Conservation (phyloP, 495 filamentous ascomycete genomes). For the Penicillium pancosmium region DNA sequence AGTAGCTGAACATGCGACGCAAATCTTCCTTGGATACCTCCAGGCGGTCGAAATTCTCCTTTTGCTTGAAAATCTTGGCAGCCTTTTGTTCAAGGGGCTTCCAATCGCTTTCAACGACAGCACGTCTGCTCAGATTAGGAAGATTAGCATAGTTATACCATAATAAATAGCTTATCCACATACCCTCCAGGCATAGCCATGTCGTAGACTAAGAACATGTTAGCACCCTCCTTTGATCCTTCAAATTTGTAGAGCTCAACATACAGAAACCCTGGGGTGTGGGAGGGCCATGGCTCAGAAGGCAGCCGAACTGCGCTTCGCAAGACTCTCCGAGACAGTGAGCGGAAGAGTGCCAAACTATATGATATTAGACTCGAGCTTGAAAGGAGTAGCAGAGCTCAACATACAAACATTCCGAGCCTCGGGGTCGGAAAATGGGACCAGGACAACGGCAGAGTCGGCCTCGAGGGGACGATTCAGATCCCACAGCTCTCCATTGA, state of each 20-base stretch:
- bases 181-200: constrained; percentile 80
- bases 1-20: constrained; percentile 90
- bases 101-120: constrained; percentile 76
- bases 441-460: constrained; percentile 71
- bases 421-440: constrained; percentile 83
- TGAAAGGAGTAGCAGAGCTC: no score
- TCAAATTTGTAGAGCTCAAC: no score
- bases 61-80: constrained; percentile 85
- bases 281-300: constrained; percentile 90
- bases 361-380: no score
- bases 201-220: constrained; percentile 65
- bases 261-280: constrained; percentile 84
- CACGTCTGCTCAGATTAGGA: constrained; percentile 39
- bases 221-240: no score
- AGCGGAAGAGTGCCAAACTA: constrained; percentile 81
- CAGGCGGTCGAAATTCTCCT: constrained; percentile 91
- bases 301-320: constrained; percentile 72
- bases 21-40: constrained; percentile 86
- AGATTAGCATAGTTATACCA: not conserved
- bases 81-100: constrained; percentile 76
- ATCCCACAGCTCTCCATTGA: constrained; percentile 90
- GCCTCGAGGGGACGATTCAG: constrained; percentile 82
- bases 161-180: constrained; percentile 9
- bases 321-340: constrained; percentile 93
- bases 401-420: constrained; percentile 68